Base-by-base conservation (phyloP, 352 stramenopile genomes). In the Elongisporangium anandrum region DNA sequence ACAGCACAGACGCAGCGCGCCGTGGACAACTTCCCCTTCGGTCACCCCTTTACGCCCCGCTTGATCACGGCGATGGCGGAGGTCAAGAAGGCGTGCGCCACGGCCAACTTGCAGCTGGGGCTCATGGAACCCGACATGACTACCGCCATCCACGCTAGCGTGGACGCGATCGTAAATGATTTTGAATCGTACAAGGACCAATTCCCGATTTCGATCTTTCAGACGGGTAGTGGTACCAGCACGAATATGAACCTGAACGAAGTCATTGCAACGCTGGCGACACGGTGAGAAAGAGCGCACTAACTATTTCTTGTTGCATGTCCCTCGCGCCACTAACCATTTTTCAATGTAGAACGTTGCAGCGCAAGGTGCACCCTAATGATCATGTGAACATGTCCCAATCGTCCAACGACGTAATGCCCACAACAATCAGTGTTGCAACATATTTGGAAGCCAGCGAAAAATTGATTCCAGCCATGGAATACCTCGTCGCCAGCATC, bases 171-270 rank as follows among this genome's bases (percentile, higher is more conserved):
- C 48, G 66, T 75, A 9, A 13, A 8, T 24, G 64, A 77, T 52
- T 84, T 75, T 52, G 54, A 58, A 17, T 47, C 13, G 15, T 75
- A 73, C 61, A 60, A 61, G 15, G 62, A 70, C 50, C 75, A 84
- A 53, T 84, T 84, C 72, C 75, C 75, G 10, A 72, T 84, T 64
- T 78, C 71, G 47, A 75, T 82, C 55, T 87, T 80, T 69, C 96
- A 99, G 71, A 98, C 94, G 7, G 95, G 96, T 45, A 92, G 74
- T 53, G 96, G 96, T 23, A 99, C 96, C n/a, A 96, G 98, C 67
- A 98, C 92, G 39, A 99, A 99, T 77, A 99, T 99, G 96, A 99
- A 99, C 76, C 87, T 97, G 20, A 99, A 99, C 77, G 94, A 99
- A 76, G 95, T 98, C 3, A 76, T 99, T 41, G 81, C 92, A 16